A percentile compares a stretch with the other conserved stretches of the same genome.
Evolutionary conservation across 75 land plant species (phyloP).

Genomic region (Cryptomeria japonica): DNA sequence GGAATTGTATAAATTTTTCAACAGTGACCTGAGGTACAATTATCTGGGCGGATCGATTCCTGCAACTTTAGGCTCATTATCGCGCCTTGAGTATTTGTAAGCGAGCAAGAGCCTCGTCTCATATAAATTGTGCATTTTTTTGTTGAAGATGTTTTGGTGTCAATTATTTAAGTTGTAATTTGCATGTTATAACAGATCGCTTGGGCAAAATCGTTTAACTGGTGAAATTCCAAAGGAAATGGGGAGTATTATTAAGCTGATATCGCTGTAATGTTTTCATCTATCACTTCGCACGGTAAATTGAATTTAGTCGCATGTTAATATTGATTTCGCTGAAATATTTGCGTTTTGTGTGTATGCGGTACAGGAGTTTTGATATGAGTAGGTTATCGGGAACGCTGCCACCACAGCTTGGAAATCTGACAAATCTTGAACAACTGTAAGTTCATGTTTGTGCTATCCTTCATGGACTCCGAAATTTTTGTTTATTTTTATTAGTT

Average conservation of each 20-base stretch:
- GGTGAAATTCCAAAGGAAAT: too few relatives aligned
- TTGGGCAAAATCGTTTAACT: too few relatives aligned
- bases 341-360: not conserved
- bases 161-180: not conserved
- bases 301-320: not conserved
- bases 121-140: not conserved
- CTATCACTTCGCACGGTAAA: not conserved
- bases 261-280: slow-evolving; percentile 20
- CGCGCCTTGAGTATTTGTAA: not conserved
- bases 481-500: too few relatives aligned
- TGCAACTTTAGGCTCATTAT: not conserved
- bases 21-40: not conserved
- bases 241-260: slow-evolving; percentile 37
- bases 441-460: not conserved
- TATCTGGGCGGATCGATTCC: not conserved
- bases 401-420: too few relatives aligned
- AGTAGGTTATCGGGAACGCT: not conserved
- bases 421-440: not conserved
- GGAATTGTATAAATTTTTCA: not conserved
- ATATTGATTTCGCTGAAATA: not conserved
- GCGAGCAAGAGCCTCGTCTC: not conserved
- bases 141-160: not conserved
- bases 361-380: not conserved
- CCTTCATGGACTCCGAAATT: too few relatives aligned
- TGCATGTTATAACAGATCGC: not conserved